A percentile compares a stretch with the other conserved stretches of the same genome.
These are phyloP conservation scores for Jamesozyma jinghongensis DNA, from an alignment of 805 yeast species.

Conservation along the genomic window DNA sequence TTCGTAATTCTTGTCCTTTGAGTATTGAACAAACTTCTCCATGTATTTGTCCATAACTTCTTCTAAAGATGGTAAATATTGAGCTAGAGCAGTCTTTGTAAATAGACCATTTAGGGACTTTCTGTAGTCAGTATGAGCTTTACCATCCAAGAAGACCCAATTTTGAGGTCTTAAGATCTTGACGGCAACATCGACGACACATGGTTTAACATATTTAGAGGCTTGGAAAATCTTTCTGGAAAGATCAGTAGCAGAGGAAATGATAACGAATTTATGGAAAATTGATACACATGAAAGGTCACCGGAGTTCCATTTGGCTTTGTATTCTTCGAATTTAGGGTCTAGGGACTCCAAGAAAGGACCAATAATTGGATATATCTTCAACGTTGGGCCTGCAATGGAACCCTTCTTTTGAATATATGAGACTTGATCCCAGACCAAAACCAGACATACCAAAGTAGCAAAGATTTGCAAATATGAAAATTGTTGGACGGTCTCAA, in stretches of 20 bases:
- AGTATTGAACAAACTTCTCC: conserved; percentile 47
- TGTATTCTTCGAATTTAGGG: conserved; percentile 91
- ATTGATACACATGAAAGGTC: conserved; percentile 93
- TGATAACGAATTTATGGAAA: conserved; percentile 94
- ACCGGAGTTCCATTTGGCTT: conserved; percentile 91
- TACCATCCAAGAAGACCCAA: conserved; percentile 98
- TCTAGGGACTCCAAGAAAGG: conserved; percentile 91
- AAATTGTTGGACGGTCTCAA: conserved; percentile 17
- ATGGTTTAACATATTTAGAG: conserved; percentile 86
- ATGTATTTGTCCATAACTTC: conserved; percentile 74
- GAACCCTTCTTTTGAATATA: conserved; percentile 76
- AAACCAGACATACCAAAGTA: conserved; percentile 38
- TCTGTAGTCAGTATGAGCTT: conserved; percentile 90
- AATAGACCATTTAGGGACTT: conserved; percentile 83
- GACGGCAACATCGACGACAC: conserved; percentile 95
- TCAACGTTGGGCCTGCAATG: conserved; percentile 83
- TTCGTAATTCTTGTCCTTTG: conserved; percentile 42
- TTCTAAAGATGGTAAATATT: conserved; percentile 81
- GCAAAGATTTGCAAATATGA: conserved; percentile 48
- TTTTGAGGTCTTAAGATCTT: conserved; percentile 90
- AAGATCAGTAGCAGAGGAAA: conserved; percentile 80
- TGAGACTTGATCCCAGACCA: conserved; percentile 65
- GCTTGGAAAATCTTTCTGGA: conserved; percentile 80
- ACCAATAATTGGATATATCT: conserved; percentile 92
- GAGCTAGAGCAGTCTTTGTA: conserved; percentile 71